phyloP scores from a whole-genome alignment of 202 grass and related monocot genomes.

The Tripidium arundinaceum region DNA sequence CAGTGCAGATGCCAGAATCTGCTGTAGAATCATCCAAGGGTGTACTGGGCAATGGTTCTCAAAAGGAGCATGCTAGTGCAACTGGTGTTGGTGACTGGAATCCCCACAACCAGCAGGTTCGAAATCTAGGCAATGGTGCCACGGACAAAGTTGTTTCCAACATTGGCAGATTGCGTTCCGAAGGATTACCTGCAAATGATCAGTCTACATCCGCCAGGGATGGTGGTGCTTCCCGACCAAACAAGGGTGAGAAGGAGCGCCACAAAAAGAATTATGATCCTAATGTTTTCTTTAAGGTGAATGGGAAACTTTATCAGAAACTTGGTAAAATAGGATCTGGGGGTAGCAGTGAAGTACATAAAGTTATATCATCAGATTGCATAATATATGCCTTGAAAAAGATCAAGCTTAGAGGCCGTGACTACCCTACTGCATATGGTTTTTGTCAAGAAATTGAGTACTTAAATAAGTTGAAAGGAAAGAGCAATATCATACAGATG shows the following conservation, averaged over 20 bases:
- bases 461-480: conserved; percentile 89
- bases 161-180: conserved; percentile 29
- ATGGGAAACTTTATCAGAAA: conserved; percentile 94
- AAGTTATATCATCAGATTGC: conserved; percentile 84
- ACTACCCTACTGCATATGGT: conserved; percentile 83
- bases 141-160: conserved; percentile 25
- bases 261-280: conserved; percentile 76
- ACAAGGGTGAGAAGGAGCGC: conserved; percentile 55
- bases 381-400: conserved; percentile 92
- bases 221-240: conserved; percentile 31
- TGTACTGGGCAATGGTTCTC: conserved; percentile 30
- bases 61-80: conserved; percentile 23
- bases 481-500: conserved; percentile 88
- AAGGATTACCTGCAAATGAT: conserved; percentile 35
- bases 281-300: conserved; percentile 84
- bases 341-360: conserved; percentile 96
- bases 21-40: conserved; percentile 39
- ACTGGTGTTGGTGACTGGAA: conserved; percentile 42
- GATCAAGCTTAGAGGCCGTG: conserved; percentile 87
- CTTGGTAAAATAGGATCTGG: conserved; percentile 96
- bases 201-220: conserved; percentile 43
- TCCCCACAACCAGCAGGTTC: conserved; percentile 31
- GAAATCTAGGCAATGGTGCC: conserved; percentile 21
- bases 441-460: conserved; percentile 98
- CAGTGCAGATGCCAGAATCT: conserved; percentile 48